Conservation (phyloP, 2,329 filamentous ascomycete genomes). For the Nakataea oryzae region DNA sequence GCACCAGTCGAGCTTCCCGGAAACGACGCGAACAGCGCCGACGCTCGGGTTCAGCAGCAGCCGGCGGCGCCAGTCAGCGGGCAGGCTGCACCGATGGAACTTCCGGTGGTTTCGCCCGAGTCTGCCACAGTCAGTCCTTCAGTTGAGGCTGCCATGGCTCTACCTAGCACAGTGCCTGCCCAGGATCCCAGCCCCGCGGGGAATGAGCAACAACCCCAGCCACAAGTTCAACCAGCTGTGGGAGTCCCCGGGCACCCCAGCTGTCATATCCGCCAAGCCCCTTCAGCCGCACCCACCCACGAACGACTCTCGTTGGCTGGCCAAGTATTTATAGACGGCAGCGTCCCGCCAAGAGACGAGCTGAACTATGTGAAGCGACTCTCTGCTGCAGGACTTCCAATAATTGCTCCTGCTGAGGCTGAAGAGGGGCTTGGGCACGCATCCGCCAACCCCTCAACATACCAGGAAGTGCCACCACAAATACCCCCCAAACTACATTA, state of each 20-base stretch:
- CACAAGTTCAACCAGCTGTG: not conserved
- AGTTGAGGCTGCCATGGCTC: not conserved
- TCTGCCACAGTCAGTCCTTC: slow-evolving; percentile 8
- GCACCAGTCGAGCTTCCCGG: slow-evolving; percentile 34
- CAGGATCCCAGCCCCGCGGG: not conserved
- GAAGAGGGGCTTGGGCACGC: slow-evolving; percentile 6
- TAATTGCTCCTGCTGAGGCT: slow-evolving; percentile 8
- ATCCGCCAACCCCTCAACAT: slow-evolving; percentile 10
- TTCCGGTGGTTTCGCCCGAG: slow-evolving; percentile 17
- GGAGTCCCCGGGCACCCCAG: not conserved
- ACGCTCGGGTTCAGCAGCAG: slow-evolving; percentile 12
- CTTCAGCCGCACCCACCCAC: not conserved
- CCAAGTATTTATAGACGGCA: not conserved
- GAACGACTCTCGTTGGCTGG: not conserved
- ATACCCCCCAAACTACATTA: slow-evolving; percentile 10
- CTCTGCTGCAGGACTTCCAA: slow-evolving; percentile 10
- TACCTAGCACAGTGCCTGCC: not conserved
- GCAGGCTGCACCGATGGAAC: slow-evolving; percentile 21
- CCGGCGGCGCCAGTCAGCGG: slow-evolving; percentile 3
- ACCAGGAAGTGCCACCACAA: slow-evolving; percentile 10
- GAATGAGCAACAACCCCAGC: not conserved
- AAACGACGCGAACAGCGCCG: slow-evolving; percentile 14
- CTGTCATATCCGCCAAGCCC: not conserved
- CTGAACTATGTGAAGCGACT: slow-evolving; percentile 6
- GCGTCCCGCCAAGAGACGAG: not conserved